Evolutionary conservation across 768 basidiomycete genomes (phyloP).

Genomic region (button mushroom (Agaricus bisporus)): DNA sequence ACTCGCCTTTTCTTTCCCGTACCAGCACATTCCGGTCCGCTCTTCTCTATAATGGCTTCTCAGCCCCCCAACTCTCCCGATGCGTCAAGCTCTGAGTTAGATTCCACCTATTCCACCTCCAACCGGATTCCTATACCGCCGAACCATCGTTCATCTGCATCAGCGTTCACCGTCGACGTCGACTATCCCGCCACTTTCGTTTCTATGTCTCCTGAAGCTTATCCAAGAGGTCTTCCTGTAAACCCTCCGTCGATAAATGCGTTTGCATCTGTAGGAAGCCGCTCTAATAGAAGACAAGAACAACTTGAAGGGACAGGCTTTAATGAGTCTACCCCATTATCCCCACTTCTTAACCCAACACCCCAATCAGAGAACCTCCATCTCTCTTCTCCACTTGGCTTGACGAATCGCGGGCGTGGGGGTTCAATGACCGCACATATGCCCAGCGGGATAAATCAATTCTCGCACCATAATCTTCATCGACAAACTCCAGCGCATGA

Average conservation of each 20-base stretch:
- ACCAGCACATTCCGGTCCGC: neutral
- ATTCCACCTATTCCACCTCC: neutral
- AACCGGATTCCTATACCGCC: neutral
- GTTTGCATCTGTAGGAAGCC: neutral
- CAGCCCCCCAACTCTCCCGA: neutral
- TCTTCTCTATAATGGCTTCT: neutral
- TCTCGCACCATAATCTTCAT: slow-evolving; percentile 1
- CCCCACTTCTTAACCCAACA: neutral
- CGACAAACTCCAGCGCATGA: slow-evolving; percentile 23
- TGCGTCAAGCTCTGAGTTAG: neutral
- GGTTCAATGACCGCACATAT: neutral
- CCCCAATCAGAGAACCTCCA: neutral
- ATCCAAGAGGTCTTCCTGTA: neutral
- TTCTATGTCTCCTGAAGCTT: slow-evolving; percentile 2
- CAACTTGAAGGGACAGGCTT: neutral
- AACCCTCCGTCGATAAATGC: neutral
- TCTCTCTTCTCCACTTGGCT: slow-evolving; percentile 3
- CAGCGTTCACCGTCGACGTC: neutral
- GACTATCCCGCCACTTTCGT: neutral
- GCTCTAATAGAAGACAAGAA: neutral
- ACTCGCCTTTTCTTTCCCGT: neutral
- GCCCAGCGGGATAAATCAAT: slow-evolving; percentile 5
- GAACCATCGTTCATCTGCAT: neutral
- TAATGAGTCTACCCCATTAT: neutral
- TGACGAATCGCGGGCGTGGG: neutral